Evolutionary conservation across 148 eudicot genomes (phyloP).

Genomic region (Amaranthus cruentus): DNA sequence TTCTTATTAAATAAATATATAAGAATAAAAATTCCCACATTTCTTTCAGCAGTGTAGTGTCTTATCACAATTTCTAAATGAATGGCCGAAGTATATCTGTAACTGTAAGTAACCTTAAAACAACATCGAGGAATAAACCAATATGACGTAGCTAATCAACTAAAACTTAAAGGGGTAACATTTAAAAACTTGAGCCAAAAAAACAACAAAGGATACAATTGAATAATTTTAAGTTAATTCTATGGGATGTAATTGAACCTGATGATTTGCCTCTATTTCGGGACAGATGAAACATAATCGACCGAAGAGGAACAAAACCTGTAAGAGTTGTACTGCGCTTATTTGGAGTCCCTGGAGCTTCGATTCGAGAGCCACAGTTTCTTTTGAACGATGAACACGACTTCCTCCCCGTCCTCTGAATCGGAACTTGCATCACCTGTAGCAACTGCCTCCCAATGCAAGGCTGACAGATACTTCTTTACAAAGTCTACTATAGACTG

Average conservation of each 20-base stretch:
- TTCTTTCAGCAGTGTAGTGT: slow-evolving; percentile 23
- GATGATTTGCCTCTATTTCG: slow-evolving; percentile 15
- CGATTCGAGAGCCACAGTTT: slow-evolving; percentile 73
- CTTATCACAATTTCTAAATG: slow-evolving; percentile 31
- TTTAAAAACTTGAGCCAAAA: slow-evolving; percentile 15
- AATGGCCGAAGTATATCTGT: slow-evolving; percentile 23
- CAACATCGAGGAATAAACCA: slow-evolving; percentile 22
- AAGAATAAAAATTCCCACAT: slow-evolving; percentile 8
- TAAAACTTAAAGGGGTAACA: slow-evolving; percentile 22
- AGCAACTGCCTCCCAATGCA: slow-evolving; percentile 88
- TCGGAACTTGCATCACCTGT: slow-evolving; percentile 53
- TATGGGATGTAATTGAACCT: slow-evolving; percentile 10
- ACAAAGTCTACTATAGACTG: slow-evolving; percentile 60
- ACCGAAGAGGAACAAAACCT: slow-evolving; percentile 1
- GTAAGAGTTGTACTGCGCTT: slow-evolving; percentile 5
- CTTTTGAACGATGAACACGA: slow-evolving; percentile 72
- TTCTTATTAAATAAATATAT: slow-evolving; percentile 18
- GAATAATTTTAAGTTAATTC: slow-evolving; percentile 19
- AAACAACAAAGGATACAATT: slow-evolving; percentile 13
- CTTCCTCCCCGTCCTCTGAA: slow-evolving; percentile 62
- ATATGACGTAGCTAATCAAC: slow-evolving; percentile 25
- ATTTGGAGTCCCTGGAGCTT: slow-evolving; percentile 63
- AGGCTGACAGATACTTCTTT: slow-evolving; percentile 67
- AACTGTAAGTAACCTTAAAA: slow-evolving; percentile 22
- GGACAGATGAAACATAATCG: slow-evolving; percentile 15